Conservation (phyloP, 352 stramenopile species). For the Phytopythium ostracodes region DNA sequence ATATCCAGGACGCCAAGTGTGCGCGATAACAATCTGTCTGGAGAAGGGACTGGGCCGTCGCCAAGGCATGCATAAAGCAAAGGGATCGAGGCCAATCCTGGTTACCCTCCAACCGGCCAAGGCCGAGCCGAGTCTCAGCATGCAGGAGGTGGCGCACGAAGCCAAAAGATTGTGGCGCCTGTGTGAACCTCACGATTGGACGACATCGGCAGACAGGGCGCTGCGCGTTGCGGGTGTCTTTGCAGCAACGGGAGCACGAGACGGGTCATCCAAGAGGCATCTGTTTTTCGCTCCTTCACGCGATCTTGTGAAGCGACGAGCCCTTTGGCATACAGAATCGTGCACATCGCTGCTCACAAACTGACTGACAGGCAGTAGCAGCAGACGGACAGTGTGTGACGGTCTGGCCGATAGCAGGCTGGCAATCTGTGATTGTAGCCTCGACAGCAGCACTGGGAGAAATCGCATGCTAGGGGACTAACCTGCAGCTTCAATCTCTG, state of each 20-base stretch:
- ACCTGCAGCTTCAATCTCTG: background rate
- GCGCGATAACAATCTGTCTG: too few species aligned
- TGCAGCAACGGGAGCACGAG: background rate
- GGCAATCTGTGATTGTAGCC: background rate
- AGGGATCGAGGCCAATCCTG: background rate
- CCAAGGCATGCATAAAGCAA: too few species aligned
- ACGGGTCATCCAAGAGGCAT: background rate
- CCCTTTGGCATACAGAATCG: background rate
- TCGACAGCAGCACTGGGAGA: background rate
- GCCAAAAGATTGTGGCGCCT: constrained; percentile 10
- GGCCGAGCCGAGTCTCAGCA: constrained; percentile 1
- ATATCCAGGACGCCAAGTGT: too few species aligned
- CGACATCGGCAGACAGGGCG: background rate
- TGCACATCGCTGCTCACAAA: background rate
- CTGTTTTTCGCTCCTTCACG: background rate
- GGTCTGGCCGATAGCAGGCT: too few species aligned
- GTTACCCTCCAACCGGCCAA: background rate
- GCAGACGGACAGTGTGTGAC: too few species aligned
- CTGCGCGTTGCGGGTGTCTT: background rate
- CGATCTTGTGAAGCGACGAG: background rate
- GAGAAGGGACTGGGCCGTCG: too few species aligned
- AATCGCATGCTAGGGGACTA: background rate
- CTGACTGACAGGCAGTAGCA: background rate
- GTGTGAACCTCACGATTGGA: constrained; percentile 3
- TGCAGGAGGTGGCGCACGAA: background rate